Conservation (phyloP, 2,329 filamentous ascomycete species). For the Talaromyces marneffei region DNA sequence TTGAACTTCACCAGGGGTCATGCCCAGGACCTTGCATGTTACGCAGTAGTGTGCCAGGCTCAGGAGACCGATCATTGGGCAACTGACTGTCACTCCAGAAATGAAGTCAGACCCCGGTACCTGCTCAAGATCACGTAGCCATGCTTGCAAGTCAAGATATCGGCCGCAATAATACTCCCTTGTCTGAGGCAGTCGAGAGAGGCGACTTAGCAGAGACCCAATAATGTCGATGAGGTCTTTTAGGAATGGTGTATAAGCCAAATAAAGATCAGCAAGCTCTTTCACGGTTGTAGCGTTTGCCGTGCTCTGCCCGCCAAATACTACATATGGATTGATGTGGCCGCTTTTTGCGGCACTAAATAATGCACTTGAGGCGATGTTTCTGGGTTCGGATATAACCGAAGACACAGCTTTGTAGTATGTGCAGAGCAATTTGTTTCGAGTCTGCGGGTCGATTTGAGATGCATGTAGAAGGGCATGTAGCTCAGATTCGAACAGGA, state of each 20-base stretch:
- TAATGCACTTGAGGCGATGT: background rate
- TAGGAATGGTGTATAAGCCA: background rate
- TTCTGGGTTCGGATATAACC: background rate
- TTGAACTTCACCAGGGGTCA: constrained; percentile 79
- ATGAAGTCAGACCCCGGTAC: constrained; percentile 95
- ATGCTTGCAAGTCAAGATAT: constrained; percentile 68
- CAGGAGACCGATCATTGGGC: constrained; percentile 90
- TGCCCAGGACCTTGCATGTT: constrained; percentile 83
- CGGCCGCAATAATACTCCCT: background rate
- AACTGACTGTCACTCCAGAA: constrained; percentile 87
- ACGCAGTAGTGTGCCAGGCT: constrained; percentile 94
- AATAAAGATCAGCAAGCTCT: background rate
- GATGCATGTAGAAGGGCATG: background rate
- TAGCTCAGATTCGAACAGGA: background rate
- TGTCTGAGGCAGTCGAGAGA: background rate
- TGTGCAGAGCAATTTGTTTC: background rate
- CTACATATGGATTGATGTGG: background rate
- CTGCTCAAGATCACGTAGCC: constrained; percentile 80
- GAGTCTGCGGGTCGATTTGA: background rate
- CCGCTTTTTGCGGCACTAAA: background rate
- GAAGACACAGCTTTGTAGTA: background rate
- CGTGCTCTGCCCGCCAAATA: background rate
- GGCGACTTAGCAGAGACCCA: background rate
- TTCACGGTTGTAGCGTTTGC: background rate
- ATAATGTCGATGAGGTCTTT: background rate